Evolutionary conservation across 1,139 yeast species (phyloP), one percentile per base, ranked within the genome.

Genomic region (Debaryomyces udenii): DNA sequence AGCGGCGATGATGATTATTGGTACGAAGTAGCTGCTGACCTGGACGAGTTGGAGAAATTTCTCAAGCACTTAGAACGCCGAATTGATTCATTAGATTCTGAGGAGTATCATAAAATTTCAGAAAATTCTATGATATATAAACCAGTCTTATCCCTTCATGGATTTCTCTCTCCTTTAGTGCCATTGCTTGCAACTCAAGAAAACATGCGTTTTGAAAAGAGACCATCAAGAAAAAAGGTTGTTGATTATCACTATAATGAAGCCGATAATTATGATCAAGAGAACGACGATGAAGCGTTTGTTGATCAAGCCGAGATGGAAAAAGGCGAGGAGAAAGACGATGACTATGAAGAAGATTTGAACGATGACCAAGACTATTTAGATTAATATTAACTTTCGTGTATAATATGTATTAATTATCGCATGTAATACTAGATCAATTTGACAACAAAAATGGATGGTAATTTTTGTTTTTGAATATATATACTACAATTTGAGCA

Each of bases 21-120:
- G 74, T 74, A 66, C 51, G 78, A 74, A 46, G 67, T 76, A 14
- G 81, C 81, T 0, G 48, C 65, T 2, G 63, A 61, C 43, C 48
- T 55, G 3, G 47, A 40, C 2, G 73, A 72, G 38, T 56, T 76
- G 30, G 42, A 50, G 6, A 39, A 38, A 1, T 76, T 76, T 49
- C 50, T 67, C 2, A 53, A 55, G 1, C 63, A 50, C 42, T 45
- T 75, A 24, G 50, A 50, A 0, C 16, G 16, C 1, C 58, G 60
- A 30, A 41, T 71, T 30, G 64, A 56, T 1, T 28, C 52, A n/a
- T 44, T 43, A 9, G 23, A 37, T 7, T 30, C 36, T 7, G 48
- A 45, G 4, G 43, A 45, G 9, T 29, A 29, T 1, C 24, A n/a
- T 10, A 27, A 37, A 9, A 37, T 41, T 15, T 48, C 65, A 0